Base-by-base conservation (phyloP, 371 early-diverging fungal species). In the Apophysomyces ossiformis region DNA sequence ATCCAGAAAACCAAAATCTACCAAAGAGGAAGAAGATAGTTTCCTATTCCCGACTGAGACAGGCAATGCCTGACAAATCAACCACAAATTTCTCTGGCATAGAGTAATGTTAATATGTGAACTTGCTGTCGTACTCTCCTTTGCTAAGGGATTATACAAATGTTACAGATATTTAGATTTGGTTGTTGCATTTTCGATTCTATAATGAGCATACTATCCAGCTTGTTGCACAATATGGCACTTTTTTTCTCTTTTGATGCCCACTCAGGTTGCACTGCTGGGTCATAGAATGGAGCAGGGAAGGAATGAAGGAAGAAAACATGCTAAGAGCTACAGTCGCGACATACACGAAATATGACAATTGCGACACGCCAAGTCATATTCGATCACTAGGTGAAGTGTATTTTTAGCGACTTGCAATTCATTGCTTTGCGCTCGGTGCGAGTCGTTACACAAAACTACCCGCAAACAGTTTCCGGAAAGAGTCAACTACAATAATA, bases 51-150 rank as follows among this genome's bases (percentile, higher is more conserved):
- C 43, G 43, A 5, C 4, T 43, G 43, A 2, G 43, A 43, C 4
- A 43, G 43, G 4, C 43, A 15, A 43, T 43, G 43, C 43, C 43
- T 43, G 43, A 43, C 5, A 5, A 43, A 15, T 2, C 43, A 43
- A 5, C 43, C 43, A 43, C 58, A 67, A 47, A 61, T 67, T 67
- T 67, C 58, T 57, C 62, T 59, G 62, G 43, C 62, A 50, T 58
- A 67, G 63, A 62, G 67, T 58, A 67, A 62, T 63, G 67, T 67
- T 67, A 63, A 67, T 62, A 46, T 67, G 67, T 67, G 58, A 4
- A 61, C 43, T 66, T 61, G 46, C 57, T 61, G 46, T 66, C 67
- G 58, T 61, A 61, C 61, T 66, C 57, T 66, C 45, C 67, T 66
- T 66, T 4, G 61, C 67, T 43, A 60, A 8, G 61, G 59, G 54